Percentiles rank a stretch among this genome's conserved stretches.
Evolutionary conservation across 768 basidiomycete species (phyloP).

Genomic region (Russula emetica): DNA sequence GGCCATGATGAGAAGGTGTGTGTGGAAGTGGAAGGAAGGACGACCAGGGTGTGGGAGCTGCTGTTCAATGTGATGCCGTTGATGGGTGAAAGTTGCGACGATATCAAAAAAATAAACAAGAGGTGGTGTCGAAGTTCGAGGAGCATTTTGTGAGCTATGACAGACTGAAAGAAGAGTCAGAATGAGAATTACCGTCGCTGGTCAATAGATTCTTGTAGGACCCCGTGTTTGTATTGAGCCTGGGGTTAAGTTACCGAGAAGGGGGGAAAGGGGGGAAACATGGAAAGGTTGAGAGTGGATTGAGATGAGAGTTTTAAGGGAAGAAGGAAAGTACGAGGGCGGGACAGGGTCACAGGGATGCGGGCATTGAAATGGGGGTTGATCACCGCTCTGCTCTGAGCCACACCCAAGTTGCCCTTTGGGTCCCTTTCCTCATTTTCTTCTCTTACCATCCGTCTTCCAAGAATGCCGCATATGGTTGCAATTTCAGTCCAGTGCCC

Average conservation of each 20-base stretch:
- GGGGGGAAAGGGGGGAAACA: not conserved
- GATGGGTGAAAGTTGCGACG: not conserved
- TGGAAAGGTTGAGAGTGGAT: not conserved
- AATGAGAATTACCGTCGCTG: not conserved
- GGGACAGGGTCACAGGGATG: not conserved
- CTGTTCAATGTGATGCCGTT: too few relatives aligned
- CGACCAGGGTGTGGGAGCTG: not conserved
- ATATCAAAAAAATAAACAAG: not conserved
- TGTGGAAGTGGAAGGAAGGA: too few relatives aligned
- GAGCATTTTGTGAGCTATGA: not conserved
- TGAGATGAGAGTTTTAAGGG: not conserved
- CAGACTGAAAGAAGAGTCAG: not conserved
- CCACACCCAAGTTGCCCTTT: not conserved
- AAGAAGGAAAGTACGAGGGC: not conserved
- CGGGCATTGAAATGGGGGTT: constrained; percentile 18
- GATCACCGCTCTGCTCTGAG: not conserved
- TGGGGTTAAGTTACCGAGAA: not conserved
- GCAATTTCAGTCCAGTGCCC: not conserved
- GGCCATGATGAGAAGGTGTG: not conserved
- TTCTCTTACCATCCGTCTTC: not conserved
- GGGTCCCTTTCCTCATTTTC: not conserved
- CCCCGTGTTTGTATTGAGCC: not conserved
- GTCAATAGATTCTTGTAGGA: not conserved
- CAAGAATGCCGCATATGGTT: not conserved
- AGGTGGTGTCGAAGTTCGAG: not conserved